These are phyloP conservation scores for Voacanga thouarsii DNA, from an alignment of 257 asterid species.

Conservation along the genomic window DNA sequence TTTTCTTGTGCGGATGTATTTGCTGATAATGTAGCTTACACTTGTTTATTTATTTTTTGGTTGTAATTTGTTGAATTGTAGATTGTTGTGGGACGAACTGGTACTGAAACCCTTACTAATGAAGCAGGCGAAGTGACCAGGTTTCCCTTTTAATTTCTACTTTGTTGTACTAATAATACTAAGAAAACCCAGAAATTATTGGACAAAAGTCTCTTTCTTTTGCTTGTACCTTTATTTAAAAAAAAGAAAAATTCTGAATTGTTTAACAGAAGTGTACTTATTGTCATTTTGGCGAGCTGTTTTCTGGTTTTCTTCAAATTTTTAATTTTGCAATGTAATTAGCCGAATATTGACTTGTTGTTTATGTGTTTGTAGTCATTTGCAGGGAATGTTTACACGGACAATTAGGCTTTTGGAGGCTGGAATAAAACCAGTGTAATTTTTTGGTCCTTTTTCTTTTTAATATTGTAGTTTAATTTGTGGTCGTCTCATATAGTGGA, in stretches of 20 bases:
- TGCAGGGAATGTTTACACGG: constrained; percentile 92
- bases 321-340: background rate
- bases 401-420: constrained; percentile 97
- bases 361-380: constrained; percentile 52
- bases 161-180: background rate
- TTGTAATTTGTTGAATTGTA: constrained; percentile 32
- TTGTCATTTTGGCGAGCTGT: background rate
- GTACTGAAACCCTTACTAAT: constrained; percentile 91
- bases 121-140: constrained; percentile 99
- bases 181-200: background rate
- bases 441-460: constrained; percentile 18
- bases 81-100: constrained; percentile 95
- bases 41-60: background rate
- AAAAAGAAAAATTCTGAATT: no score
- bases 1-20: background rate
- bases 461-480: constrained; percentile 12
- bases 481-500: constrained; percentile 8
- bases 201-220: background rate
- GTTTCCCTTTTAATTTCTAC: constrained; percentile 24
- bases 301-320: background rate
- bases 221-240: background rate
- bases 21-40: background rate
- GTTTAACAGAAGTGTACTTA: no score
- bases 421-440: constrained; percentile 96
- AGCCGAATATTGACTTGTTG: constrained; percentile 7